Percentiles rank a stretch among this genome's conserved stretches.
These are phyloP conservation scores for Dissophora ornata DNA, from an alignment of 192 early-diverging fungal genomes.

Conservation along the genomic window DNA sequence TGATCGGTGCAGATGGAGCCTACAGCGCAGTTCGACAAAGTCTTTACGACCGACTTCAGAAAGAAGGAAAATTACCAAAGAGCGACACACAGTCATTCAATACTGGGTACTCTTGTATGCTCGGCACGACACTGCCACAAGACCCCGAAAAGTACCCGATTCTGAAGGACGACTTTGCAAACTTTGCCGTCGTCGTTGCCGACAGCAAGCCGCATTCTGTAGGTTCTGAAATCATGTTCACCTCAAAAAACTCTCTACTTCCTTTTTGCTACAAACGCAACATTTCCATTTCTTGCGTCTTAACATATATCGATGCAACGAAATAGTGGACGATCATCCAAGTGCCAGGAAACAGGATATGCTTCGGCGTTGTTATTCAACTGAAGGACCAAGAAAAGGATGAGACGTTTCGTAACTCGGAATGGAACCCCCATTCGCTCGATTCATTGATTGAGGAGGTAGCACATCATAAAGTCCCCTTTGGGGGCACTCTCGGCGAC, in stretches of 20 bases:
- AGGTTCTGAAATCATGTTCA: background rate
- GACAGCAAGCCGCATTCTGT: constrained; percentile 31
- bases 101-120: constrained; percentile 16
- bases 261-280: background rate
- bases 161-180: constrained; percentile 19
- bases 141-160: constrained; percentile 30
- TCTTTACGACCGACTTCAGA: constrained; percentile 24
- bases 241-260: background rate
- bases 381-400: constrained; percentile 4
- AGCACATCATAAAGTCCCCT: constrained; percentile 6
- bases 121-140: constrained; percentile 21
- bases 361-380: constrained; percentile 18
- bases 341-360: constrained; percentile 13
- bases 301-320: no score
- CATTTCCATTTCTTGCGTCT: no score
- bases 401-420: constrained; percentile 17
- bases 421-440: constrained; percentile 13
- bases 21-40: constrained; percentile 36
- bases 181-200: constrained; percentile 15
- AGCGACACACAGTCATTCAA: constrained; percentile 14
- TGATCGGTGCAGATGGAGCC: constrained; percentile 41
- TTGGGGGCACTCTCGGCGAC: constrained; percentile 30
- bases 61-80: constrained; percentile 22
- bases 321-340: constrained; percentile 20
- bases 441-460: constrained; percentile 9